Evolutionary conservation across 768 basidiomycete genomes (phyloP), one percentile per base, ranked within the genome.

Genomic region (Chlorophyllum brunneum): DNA sequence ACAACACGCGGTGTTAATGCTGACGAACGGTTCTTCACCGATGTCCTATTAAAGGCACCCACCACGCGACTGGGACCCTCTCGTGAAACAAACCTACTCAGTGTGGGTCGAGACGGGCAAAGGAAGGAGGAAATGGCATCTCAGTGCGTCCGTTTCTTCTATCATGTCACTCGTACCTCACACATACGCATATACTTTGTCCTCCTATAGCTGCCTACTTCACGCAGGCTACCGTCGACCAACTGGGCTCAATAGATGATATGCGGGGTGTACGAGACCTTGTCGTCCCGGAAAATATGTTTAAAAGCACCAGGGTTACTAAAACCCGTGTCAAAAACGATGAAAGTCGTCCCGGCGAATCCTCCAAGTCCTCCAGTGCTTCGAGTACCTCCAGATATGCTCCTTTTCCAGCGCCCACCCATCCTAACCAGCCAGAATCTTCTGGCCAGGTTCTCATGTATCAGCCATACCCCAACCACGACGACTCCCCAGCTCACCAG

Each of bases 81-180:
- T 89, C 37, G 83, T 91, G 49, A 91, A 91, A 65, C 89, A 90
- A 65, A 91, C 89, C 0, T 92, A 90, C 63, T 90, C 88, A 0
- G 88, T 86, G 33, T 88, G 82, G 82, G 80, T 85, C 27, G 74
- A 80, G 50, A 81, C 82, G 4, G 77, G 76, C 29, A 78, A 77
- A 58, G 83, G 86, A 36, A 73, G 73, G 50, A 76, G 84, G 42
- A 92, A 92, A 69, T 90, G 88, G 89, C 89, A 91, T 65, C 72
- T 92, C 36, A 90, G 88, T 90, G 63, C 65, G 82, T 70, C 42
- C 42, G 4, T 29, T 48, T 36, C 18, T 23, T 31, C 31, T 16
- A 20, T 50, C 44, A n/a, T 3, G 39, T 23, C 27, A 15, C 22
- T 52, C 38, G 33, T 7, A 56, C 41, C 29, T 49, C 39, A 41